Percentiles rank a stretch among this genome's conserved stretches.
These are phyloP conservation scores for Vachellia collinsii DNA, from an alignment of 306 rosid species.

Conservation along the genomic window DNA sequence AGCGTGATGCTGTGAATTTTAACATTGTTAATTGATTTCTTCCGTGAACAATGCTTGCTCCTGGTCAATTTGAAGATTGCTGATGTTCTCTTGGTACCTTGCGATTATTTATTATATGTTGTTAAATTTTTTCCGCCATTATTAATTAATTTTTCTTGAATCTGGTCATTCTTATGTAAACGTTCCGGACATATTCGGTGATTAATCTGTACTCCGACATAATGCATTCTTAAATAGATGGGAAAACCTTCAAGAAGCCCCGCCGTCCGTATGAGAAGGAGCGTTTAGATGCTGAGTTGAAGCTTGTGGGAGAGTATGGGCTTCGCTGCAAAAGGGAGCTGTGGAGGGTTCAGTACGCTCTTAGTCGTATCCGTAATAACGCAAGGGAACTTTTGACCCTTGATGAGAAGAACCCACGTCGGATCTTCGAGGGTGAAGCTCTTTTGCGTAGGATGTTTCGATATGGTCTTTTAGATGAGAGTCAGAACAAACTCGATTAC, in stretches of 20 bases:
- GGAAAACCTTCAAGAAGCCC: constrained; percentile 72
- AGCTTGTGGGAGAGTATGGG: constrained; percentile 61
- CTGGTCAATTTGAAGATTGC: neutral
- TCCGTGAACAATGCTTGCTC: neutral
- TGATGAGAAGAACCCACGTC: constrained; percentile 63
- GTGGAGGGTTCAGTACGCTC: constrained; percentile 61
- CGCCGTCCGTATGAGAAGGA: constrained; percentile 75
- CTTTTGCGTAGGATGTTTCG: constrained; percentile 57
- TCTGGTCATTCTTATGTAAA: neutral
- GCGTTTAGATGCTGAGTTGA: constrained; percentile 61
- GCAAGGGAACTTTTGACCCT: constrained; percentile 58
- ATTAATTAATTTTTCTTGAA: neutral
- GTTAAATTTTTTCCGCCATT: neutral
- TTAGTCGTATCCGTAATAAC: constrained; percentile 60
- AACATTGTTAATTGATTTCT: neutral
- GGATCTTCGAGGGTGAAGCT: constrained; percentile 66
- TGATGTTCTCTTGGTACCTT: neutral
- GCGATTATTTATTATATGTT: neutral
- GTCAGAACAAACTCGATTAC: constrained; percentile 61
- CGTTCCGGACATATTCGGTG: neutral
- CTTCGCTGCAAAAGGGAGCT: constrained; percentile 61
- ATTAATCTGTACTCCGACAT: neutral
- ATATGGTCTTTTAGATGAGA: constrained; percentile 57
- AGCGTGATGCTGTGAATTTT: neutral
- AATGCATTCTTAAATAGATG: constrained; percentile 30